A percentile compares a stretch with the other conserved stretches of the same genome.
Conservation (phyloP, 1,139 yeast species). For the Blastobotrys elegans region DNA sequence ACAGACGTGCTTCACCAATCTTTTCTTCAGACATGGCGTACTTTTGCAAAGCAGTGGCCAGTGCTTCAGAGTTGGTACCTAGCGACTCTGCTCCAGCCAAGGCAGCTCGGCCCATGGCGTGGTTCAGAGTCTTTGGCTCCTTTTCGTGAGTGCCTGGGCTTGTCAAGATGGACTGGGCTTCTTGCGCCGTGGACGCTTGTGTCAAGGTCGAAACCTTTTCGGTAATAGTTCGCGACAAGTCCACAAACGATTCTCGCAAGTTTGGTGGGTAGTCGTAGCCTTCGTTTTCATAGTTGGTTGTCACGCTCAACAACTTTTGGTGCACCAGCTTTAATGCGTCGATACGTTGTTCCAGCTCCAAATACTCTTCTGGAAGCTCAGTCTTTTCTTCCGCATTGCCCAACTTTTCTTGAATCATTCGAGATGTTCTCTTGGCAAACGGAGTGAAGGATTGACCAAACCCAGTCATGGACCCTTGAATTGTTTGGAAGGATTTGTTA, state of each 20-base stretch:
- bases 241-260: conserved; percentile 63
- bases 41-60: conserved; percentile 47
- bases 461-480: conserved; percentile 36
- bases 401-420: conserved; percentile 71
- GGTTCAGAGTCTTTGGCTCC: conserved; percentile 81
- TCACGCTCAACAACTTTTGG: conserved; percentile 66
- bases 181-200: conserved; percentile 72
- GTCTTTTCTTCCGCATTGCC: conserved; percentile 78
- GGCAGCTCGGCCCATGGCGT: conserved; percentile 78
- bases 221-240: conserved; percentile 64
- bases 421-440: conserved; percentile 75
- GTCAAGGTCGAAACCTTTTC: conserved; percentile 65
- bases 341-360: conserved; percentile 67
- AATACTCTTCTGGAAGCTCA: conserved; percentile 78
- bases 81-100: conserved; percentile 46
- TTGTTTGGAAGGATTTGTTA: conserved; percentile 36
- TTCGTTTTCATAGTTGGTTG: conserved; percentile 69
- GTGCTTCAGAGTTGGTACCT: conserved; percentile 38
- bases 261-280: conserved; percentile 85
- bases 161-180: conserved; percentile 74
- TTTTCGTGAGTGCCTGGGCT: conserved; percentile 47
- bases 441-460: conserved; percentile 44
- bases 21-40: conserved; percentile 55
- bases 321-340: conserved; percentile 72
- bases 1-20: conserved; percentile 78